These are phyloP conservation scores for Ogataea glucozyma DNA, from an alignment of 805 yeast genomes.

Conservation along the genomic window DNA sequence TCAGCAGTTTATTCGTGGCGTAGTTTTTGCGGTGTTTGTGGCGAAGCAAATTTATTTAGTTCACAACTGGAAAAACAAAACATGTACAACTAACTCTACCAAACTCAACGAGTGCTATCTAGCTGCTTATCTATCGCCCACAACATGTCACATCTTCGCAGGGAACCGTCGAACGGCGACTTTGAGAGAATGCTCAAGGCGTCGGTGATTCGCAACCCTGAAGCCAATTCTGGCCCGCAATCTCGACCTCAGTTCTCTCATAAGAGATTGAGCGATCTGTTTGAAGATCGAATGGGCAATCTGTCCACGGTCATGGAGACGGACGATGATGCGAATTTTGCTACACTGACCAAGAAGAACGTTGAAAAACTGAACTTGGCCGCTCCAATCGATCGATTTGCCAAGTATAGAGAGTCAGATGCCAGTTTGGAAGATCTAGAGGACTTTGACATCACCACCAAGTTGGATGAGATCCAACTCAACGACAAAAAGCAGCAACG, in stretches of 20 bases:
- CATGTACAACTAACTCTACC: background rate
- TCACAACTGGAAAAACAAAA: background rate
- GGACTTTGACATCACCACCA: constrained; percentile 18
- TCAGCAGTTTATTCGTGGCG: too few species aligned
- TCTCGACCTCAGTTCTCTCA: constrained; percentile 18
- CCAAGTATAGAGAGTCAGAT: constrained; percentile 24
- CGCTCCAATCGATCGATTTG: constrained; percentile 9
- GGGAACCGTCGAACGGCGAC: constrained; percentile 4
- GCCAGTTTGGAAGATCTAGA: constrained; percentile 24
- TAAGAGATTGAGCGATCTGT: constrained; percentile 18
- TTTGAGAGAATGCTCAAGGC: constrained; percentile 13
- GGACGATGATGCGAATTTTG: constrained; percentile 16
- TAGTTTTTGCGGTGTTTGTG: background rate
- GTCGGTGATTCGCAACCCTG: constrained; percentile 25
- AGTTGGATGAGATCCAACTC: constrained; percentile 7
- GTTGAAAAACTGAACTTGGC: constrained; percentile 21
- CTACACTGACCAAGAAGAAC: constrained; percentile 29
- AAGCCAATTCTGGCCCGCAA: constrained; percentile 8
- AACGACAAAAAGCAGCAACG: background rate
- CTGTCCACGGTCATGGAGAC: constrained; percentile 30
- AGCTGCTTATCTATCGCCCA: background rate
- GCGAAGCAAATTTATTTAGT: background rate
- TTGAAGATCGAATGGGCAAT: constrained; percentile 14
- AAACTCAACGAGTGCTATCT: background rate
- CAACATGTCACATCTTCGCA: constrained; percentile 2